Evolutionary conservation across 2,329 filamentous ascomycete species (phyloP), one percentile per base, ranked within the genome.

Genomic region (Alternaria postmessia): DNA sequence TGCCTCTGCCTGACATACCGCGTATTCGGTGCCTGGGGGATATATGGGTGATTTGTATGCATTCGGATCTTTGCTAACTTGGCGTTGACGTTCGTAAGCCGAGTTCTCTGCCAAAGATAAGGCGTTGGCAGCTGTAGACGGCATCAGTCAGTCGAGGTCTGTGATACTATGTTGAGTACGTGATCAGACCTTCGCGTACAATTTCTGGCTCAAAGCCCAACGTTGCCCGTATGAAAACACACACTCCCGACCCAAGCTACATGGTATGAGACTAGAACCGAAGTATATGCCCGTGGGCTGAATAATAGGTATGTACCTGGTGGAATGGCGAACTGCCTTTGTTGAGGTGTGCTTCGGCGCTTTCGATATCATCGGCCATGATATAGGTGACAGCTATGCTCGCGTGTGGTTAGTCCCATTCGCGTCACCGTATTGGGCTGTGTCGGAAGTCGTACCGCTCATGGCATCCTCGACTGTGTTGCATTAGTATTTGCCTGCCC

Each of bases 131-230:
- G 95, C 93, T 86, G 57, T n/a, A 9, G 18, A 24, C n/a, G 14
- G 28, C 26, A 52, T 70, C 38, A 70, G 65, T 44, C 30, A 49
- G 46, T 41, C 11, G 16, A 56, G 11, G 26, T 43, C 12, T 7
- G 9, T 18, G 11, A 42, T 18, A 38, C 24, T 28, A 30, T 2
- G 16, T 30, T 11, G 28, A 20, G 14, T 24, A 57, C 32, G 16
- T 44, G n/a, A 30, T 32, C 79, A 61, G 55, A 86, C 85, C 85
- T 81, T 96, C 89, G 57, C 88, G 88, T 90, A 98, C 95, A 66
- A 96, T 85, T 4, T 95, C 89, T 78, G 96, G 94, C 79, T 98
- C 95, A 71, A 97, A 95, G 2, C 94, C 94, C 1, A 98, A 82
- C 3, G 95, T 90, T 18, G 94, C 93, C 68, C 89, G 86, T 79